These are phyloP conservation scores for Mycena kentingensis DNA, from an alignment of 768 basidiomycete species.

Conservation along the genomic window DNA sequence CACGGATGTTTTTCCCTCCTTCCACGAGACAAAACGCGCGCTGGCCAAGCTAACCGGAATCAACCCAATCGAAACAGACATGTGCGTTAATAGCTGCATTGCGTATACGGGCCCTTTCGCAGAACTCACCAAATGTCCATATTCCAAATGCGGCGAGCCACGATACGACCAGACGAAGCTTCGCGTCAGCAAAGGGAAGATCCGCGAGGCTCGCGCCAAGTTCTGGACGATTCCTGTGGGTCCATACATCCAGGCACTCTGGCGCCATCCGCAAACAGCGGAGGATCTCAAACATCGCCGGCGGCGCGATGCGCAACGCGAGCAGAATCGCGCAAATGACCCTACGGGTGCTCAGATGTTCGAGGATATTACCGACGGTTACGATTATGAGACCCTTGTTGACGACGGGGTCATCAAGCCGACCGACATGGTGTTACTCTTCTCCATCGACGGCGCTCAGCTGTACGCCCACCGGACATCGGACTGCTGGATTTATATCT, in stretches of 20 bases:
- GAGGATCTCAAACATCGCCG: constrained; percentile 7
- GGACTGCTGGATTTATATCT: constrained; percentile 38
- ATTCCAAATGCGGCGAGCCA: not conserved
- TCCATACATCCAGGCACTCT: constrained; percentile 18
- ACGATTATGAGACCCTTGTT: not conserved
- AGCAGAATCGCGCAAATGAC: not conserved
- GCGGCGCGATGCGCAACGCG: not conserved
- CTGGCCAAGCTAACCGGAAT: constrained; percentile 22
- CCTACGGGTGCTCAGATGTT: too few relatives aligned
- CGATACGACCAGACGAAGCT: constrained; percentile 7
- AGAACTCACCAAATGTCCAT: constrained; percentile 6
- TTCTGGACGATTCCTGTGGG: constrained; percentile 21
- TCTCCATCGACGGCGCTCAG: constrained; percentile 44
- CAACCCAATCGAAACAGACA: constrained; percentile 22
- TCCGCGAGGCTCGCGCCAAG: not conserved
- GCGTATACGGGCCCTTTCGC: constrained; percentile 10
- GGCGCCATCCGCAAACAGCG: constrained; percentile 12
- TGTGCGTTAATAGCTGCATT: constrained; percentile 26
- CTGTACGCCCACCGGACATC: constrained; percentile 39
- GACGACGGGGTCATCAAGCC: not conserved
- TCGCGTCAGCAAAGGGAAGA: not conserved
- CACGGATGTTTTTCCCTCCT: constrained; percentile 10
- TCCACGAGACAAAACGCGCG: constrained; percentile 10
- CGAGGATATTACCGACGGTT: not conserved
- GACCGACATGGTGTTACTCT: constrained; percentile 34